phyloP scores from a whole-genome alignment of 345 rosid genomes.

The Firmiana major region DNA sequence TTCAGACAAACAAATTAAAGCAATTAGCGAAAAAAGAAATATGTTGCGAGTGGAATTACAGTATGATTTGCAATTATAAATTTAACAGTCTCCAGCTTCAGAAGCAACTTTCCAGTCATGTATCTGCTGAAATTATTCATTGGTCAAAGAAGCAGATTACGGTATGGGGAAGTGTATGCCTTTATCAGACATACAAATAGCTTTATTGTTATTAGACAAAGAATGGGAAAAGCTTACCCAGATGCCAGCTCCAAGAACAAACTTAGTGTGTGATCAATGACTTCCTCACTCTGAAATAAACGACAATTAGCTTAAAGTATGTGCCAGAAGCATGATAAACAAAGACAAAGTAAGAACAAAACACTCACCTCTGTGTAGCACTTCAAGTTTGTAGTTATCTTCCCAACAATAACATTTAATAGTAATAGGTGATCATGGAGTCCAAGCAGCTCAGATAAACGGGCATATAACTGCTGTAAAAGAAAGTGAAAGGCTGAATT shows the following conservation, averaged over 20 bases:
- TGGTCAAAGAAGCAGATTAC: constrained; percentile 6
- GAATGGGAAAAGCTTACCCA: constrained; percentile 2
- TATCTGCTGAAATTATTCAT: constrained; percentile 49
- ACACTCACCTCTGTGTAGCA: constrained; percentile 75
- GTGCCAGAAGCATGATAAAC: constrained; percentile 11
- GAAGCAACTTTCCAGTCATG: constrained; percentile 97
- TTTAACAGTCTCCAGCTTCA: constrained; percentile 65
- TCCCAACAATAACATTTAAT: constrained; percentile 87
- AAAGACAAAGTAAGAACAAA: background rate
- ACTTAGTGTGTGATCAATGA: constrained; percentile 90
- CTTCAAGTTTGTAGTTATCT: constrained; percentile 93
- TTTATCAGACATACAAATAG: constrained; percentile 21
- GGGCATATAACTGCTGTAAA: constrained; percentile 88
- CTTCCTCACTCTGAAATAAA: constrained; percentile 75
- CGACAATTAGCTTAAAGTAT: constrained; percentile 15
- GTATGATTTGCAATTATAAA: constrained; percentile 64
- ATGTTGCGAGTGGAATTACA: constrained; percentile 41
- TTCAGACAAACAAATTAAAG: constrained; percentile 4
- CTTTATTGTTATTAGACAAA: background rate
- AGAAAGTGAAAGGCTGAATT: constrained; percentile 36
- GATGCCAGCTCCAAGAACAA: constrained; percentile 67
- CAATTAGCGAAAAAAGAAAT: constrained; percentile 11
- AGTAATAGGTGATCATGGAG: constrained; percentile 87
- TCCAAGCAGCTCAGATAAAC: constrained; percentile 91
- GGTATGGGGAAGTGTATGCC: background rate